Percentiles rank a stretch among this genome's conserved stretches.
phyloP scores from a whole-genome alignment of 805 yeast genomes.

The Schwanniomyces yamadae region DNA sequence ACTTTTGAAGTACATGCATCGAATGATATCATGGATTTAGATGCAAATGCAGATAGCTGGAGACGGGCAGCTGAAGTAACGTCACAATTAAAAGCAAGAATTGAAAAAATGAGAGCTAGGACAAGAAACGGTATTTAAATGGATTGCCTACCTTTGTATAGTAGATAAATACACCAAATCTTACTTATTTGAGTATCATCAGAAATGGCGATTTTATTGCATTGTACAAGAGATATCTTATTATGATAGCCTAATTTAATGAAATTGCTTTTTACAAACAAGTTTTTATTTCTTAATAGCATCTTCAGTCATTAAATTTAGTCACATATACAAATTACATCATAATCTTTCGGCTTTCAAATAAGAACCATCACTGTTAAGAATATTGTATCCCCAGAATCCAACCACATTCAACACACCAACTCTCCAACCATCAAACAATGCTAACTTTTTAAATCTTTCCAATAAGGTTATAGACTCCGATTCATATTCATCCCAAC shows the following conservation, averaged over 20 bases:
- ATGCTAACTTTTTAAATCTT: constrained; percentile 26
- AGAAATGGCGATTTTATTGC: too few relatives aligned
- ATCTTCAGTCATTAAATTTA: not conserved
- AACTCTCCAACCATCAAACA: constrained; percentile 90
- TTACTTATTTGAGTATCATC: not conserved
- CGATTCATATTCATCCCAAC: constrained; percentile 43
- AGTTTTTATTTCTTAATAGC: too few relatives aligned
- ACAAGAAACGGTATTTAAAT: constrained; percentile 18
- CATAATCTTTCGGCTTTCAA: constrained; percentile 31
- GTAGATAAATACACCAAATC: too few relatives aligned
- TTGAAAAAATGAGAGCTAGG: constrained; percentile 83
- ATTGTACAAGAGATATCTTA: too few relatives aligned
- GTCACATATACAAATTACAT: not conserved
- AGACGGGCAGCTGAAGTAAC: constrained; percentile 88
- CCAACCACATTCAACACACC: constrained; percentile 78
- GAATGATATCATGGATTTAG: constrained; percentile 28
- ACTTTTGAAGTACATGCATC: constrained; percentile 6
- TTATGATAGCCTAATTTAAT: too few relatives aligned
- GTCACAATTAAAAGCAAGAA: constrained; percentile 77
- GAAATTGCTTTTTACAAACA: too few relatives aligned
- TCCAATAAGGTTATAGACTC: constrained; percentile 41
- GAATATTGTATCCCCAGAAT: constrained; percentile 72
- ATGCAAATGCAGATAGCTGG: constrained; percentile 71
- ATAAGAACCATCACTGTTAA: constrained; percentile 49
- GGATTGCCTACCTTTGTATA: too few relatives aligned